These are phyloP conservation scores for Erysimum cheiranthoides DNA, from an alignment of 345 rosid species.

Conservation along the genomic window DNA sequence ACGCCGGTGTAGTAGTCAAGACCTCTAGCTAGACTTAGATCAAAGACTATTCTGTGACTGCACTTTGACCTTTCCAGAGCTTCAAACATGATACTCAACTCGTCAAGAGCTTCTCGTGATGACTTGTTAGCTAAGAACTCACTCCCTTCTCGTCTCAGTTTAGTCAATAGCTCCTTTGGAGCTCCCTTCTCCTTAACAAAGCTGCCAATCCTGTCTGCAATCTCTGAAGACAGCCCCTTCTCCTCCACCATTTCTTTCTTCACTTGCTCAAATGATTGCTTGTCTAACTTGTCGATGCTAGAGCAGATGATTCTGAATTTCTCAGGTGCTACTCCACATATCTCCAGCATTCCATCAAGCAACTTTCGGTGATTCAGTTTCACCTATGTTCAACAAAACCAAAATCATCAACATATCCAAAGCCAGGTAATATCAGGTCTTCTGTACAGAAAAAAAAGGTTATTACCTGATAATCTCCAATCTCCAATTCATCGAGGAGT, in stretches of 20 bases:
- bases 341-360: conserved; percentile 94
- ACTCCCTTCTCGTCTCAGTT: conserved; percentile 66
- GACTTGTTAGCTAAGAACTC: conserved; percentile 63
- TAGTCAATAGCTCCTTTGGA: conserved; percentile 66
- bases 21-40: conserved; percentile 97
- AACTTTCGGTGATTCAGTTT: conserved; percentile 90
- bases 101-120: conserved; percentile 72
- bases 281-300: conserved; percentile 92
- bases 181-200: conserved; percentile 81
- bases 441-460: not conserved
- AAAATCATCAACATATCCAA: conserved; percentile 13
- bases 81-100: conserved; percentile 77
- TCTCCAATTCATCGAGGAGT: conserved; percentile 75
- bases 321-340: conserved; percentile 91
- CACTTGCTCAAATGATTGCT: conserved; percentile 84
- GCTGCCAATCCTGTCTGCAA: conserved; percentile 76
- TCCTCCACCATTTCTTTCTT: conserved; percentile 96
- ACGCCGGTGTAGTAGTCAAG: conserved; percentile 99
- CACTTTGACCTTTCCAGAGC: conserved; percentile 83
- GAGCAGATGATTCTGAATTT: conserved; percentile 94
- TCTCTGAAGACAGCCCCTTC: conserved; percentile 73
- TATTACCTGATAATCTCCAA: conserved; percentile 88
- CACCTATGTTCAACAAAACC: conserved; percentile 51
- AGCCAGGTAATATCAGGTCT: conserved; percentile 13
- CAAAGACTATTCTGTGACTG: conserved; percentile 80